These are phyloP conservation scores for Nemania sp. DNA, from an alignment of 2,329 filamentous ascomycete genomes.

Conservation along the genomic window DNA sequence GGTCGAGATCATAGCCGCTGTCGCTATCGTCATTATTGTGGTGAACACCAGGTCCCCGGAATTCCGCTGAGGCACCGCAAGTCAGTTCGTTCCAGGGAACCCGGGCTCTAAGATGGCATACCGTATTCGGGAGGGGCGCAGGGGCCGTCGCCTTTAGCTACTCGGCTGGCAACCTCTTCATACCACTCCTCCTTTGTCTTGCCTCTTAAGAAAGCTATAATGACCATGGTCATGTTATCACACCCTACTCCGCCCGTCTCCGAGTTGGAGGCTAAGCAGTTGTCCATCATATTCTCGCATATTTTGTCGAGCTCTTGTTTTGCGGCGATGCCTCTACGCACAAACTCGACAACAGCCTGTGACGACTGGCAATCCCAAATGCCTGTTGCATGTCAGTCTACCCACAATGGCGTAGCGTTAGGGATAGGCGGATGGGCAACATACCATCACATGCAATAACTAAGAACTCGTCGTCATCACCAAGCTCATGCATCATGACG, in stretches of 20 bases:
- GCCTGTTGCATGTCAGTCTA: constrained; percentile 67
- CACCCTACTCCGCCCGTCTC: constrained; percentile 98
- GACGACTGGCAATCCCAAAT: constrained; percentile 99
- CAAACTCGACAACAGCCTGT: constrained; percentile 96
- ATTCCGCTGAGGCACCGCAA: constrained; percentile 73
- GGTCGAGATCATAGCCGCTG: constrained; percentile 80
- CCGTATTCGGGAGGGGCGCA: constrained; percentile 99
- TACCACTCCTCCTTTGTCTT: constrained; percentile 99
- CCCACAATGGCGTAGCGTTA: not conserved
- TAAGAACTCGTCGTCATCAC: constrained; percentile 94
- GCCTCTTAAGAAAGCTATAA: constrained; percentile 89
- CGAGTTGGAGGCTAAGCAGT: constrained; percentile 96
- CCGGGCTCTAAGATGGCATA: constrained; percentile 69
- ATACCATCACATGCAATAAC: constrained; percentile 92
- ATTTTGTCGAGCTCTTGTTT: constrained; percentile 96
- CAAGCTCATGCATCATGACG: constrained; percentile 89
- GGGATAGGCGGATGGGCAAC: constrained; percentile 49
- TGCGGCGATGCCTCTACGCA: constrained; percentile 92
- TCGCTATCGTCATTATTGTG: constrained; percentile 86
- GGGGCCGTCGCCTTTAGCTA: constrained; percentile 96
- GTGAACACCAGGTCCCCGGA: constrained; percentile 84
- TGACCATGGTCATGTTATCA: constrained; percentile 99
- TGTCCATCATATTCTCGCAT: constrained; percentile 99
- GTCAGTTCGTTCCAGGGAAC: constrained; percentile 50
- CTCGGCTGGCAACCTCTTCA: constrained; percentile 90